Base-by-base conservation (phyloP, 495 filamentous ascomycete species). In the Penicillium nucicola region DNA sequence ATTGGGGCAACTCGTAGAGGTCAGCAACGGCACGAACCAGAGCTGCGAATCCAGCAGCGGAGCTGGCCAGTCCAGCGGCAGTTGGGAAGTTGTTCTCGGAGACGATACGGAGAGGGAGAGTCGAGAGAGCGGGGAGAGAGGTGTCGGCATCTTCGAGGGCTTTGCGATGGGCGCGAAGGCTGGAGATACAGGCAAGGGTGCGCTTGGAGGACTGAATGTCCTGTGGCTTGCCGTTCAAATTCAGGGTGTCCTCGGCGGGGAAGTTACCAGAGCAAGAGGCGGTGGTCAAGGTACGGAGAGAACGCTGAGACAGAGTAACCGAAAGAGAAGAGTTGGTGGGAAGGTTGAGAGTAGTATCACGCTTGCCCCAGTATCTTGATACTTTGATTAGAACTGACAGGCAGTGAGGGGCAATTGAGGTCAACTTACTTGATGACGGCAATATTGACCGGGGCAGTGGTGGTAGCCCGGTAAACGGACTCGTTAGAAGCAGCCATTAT, bases 71-170 rank as follows among this genome's bases (percentile, higher is more conserved):
- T 13, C 93, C 93, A n/a, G 93, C 93, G 23, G 93, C 93, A 19
- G 93, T 98, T 45, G 93, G 93, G 82, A 98, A 98, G 77, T 98
- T 98, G 80, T 98, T 98, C 69, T 89, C 85, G 51, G 86, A 90
- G 45, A 92, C 90, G 52, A 97, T 84, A 36, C 84, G 84, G 44
- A 98, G 81, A 18, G 87, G 84, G 54, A 84, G 77, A 42, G 72
- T 62, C 17, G 87, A 86, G 40, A 98, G 80, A 60, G 86, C 86
- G 5, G 93, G 90, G 15, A 95, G 78, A 17, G 84, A 81, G 1
- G 83, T 57, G 63, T 95, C 72, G 36, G 77, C 68, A 42, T 74
- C 73, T 65, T 98, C 93, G 66, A 97, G 77, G 9, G 76, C 68
- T 35, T 83, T 72, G 50, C 93, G 87, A 13, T 90, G 85, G 41